Evolutionary conservation across 495 filamentous ascomycete species (phyloP), one percentile per base, ranked within the genome.

Genomic region (Cladorrhinum samala): DNA sequence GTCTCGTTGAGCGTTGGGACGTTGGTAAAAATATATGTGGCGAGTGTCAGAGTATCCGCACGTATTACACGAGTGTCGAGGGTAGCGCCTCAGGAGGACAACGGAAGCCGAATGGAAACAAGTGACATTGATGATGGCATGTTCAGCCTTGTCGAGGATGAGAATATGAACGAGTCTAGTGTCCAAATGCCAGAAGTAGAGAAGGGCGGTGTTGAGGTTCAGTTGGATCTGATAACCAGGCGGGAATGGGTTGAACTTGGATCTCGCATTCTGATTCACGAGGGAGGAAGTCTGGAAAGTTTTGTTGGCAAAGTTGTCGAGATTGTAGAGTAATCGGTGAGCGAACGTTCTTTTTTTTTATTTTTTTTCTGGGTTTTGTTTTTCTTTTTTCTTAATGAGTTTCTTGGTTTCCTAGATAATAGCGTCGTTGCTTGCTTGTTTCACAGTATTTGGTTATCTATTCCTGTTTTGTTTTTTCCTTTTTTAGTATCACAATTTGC

Each of bases 181-280:
- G n/a, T n/a, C n/a, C n/a, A n/a, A n/a, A n/a, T n/a, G n/a, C n/a
- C 76, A 40, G 58, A 69, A 40, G 56, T 62, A 51, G 52, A 53
- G 33, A 49, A 54, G 25, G 70, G 71, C 5, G 65, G 77, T 50
- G 75, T 85, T 8, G 75, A 85, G 57, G 86, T 95, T 33, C 83
- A 80, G 0, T 84, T 96, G 56, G 82, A 85, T 39, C 82, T 98
- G 50, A 70, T 87, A 11, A 81, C 82, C 5, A 84, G 80, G 41
- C 78, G 84, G 23, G 91, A 96, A 64, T 97, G 89, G 86, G 74
- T 96, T 38, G 88, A 95, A 67, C 58, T 88, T 9, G 92, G 85
- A 1, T 85, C 84, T 14, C 81, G 80, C 52, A 84, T 96, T 19
- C 71, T 98, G 49, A 74, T 97, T 57, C 67, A 70, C 63, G 82